Percentiles rank a stretch among this genome's conserved stretches.
Evolutionary conservation across 352 stramenopile species (phyloP).

Genomic region (Phytopythium vexans): DNA sequence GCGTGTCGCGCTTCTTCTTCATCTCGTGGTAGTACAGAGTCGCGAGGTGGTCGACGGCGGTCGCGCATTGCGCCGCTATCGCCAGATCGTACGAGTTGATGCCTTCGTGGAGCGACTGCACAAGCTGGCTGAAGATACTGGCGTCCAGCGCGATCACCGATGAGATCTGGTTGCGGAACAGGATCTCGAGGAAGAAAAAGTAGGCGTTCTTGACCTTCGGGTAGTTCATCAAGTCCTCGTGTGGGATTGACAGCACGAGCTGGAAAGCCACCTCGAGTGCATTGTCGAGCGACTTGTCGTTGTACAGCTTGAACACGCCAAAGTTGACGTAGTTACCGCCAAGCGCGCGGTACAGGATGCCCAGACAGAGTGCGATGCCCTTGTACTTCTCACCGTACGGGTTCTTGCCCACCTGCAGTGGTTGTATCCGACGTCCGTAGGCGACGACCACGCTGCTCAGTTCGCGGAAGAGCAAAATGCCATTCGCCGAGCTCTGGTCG

Average conservation of each 20-base stretch:
- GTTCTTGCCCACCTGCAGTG: constrained; percentile 76
- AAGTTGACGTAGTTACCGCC: constrained; percentile 99
- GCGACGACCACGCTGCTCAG: constrained; percentile 95
- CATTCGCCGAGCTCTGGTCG: constrained; percentile 96
- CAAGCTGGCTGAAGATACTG: constrained; percentile 94
- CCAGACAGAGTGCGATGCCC: constrained; percentile 93
- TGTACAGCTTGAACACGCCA: constrained; percentile 98
- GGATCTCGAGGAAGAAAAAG: constrained; percentile 97
- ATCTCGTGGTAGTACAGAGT: constrained; percentile 96
- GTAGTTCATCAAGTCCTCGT: constrained; percentile 96
- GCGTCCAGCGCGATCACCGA: constrained; percentile 92
- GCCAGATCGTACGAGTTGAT: constrained; percentile 90
- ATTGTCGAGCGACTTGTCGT: constrained; percentile 94
- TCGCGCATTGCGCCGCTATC: constrained; percentile 94
- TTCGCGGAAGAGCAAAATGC: constrained; percentile 97
- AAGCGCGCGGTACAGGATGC: constrained; percentile 84
- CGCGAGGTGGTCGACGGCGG: constrained; percentile 93
- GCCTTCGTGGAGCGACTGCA: constrained; percentile 91
- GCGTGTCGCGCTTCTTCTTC: constrained; percentile 95
- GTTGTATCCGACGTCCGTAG: constrained; percentile 90
- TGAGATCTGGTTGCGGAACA: constrained; percentile 97
- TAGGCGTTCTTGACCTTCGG: constrained; percentile 98
- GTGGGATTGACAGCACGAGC: constrained; percentile 93
- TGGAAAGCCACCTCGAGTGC: constrained; percentile 94
- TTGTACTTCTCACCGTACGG: constrained; percentile 98